phyloP scores from a whole-genome alignment of 768 basidiomycete species.

The Tricholoma saponaceum region DNA sequence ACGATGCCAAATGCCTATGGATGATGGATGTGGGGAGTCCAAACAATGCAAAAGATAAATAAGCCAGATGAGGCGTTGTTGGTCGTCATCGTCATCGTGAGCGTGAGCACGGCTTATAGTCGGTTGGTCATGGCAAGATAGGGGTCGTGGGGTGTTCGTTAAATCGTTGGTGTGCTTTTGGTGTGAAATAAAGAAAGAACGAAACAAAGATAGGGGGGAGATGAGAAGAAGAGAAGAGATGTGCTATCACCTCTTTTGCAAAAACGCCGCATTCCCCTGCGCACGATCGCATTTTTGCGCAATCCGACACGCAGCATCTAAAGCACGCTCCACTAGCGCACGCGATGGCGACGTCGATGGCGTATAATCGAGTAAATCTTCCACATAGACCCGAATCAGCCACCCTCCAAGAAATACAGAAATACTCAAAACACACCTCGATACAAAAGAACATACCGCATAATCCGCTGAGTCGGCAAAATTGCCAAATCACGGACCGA shows the following conservation, averaged over 20 bases:
- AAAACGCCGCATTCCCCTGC: constrained; percentile 43
- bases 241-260: constrained; percentile 8
- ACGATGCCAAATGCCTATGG: too few relatives aligned
- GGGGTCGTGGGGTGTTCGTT: not conserved
- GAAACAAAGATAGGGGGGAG: not conserved
- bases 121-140: not conserved
- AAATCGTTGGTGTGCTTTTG: not conserved
- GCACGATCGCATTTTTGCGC: constrained; percentile 59
- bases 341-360: constrained; percentile 49
- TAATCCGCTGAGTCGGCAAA: constrained; percentile 61
- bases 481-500: constrained; percentile 61
- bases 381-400: not conserved
- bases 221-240: not conserved
- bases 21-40: too few relatives aligned
- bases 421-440: constrained; percentile 41
- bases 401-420: not conserved
- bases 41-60: not conserved
- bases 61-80: not conserved
- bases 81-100: not conserved
- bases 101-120: not conserved
- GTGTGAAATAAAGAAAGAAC: not conserved
- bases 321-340: constrained; percentile 52
- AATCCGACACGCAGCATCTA: constrained; percentile 53
- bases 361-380: constrained; percentile 56
- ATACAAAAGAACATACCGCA: constrained; percentile 62